Evolutionary conservation across 1,284 basidiomycete genomes (phyloP).

Genomic region (Marasmius tenuissimus): DNA sequence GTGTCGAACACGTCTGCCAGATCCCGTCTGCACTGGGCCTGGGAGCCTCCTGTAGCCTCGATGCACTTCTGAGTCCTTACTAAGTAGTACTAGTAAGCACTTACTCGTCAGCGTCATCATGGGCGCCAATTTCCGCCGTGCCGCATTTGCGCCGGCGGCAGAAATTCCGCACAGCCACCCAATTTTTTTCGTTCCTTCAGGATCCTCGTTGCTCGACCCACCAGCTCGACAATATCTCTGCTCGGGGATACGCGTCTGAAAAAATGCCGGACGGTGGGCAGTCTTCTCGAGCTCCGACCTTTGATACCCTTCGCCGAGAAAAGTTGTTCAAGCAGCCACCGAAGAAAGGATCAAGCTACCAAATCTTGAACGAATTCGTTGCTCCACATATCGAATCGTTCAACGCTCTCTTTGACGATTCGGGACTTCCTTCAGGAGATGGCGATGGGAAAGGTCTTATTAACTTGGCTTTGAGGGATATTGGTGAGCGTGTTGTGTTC

Average conservation of each 20-base stretch:
- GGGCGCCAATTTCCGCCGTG: too few species aligned
- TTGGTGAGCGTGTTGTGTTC: conserved; percentile 90
- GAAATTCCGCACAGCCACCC: not conserved
- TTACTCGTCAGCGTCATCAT: too few species aligned
- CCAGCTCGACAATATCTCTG: not conserved
- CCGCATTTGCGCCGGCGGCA: too few species aligned
- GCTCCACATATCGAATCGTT: conserved; percentile 95
- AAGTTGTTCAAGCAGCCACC: conserved; percentile 80
- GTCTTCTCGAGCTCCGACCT: conserved; percentile 51
- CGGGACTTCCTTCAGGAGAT: conserved; percentile 68
- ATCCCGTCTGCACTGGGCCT: too few species aligned
- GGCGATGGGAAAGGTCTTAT: conserved; percentile 82
- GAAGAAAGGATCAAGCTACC: conserved; percentile 67
- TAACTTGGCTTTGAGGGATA: conserved; percentile 79
- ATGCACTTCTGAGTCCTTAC: too few species aligned
- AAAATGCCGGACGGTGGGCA: conserved; percentile 40
- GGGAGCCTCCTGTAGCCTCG: too few species aligned
- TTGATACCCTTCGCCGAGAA: conserved; percentile 87
- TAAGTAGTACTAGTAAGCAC: too few species aligned
- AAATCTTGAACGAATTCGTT: conserved; percentile 91
- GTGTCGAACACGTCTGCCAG: too few species aligned
- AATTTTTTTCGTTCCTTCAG: not conserved
- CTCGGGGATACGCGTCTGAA: not conserved
- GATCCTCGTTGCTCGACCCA: too few species aligned
- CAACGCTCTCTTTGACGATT: conserved; percentile 93